A percentile compares a stretch with the other conserved stretches of the same genome.
Conservation (phyloP, 768 basidiomycete species). For the Xanthoconium stramineum region DNA sequence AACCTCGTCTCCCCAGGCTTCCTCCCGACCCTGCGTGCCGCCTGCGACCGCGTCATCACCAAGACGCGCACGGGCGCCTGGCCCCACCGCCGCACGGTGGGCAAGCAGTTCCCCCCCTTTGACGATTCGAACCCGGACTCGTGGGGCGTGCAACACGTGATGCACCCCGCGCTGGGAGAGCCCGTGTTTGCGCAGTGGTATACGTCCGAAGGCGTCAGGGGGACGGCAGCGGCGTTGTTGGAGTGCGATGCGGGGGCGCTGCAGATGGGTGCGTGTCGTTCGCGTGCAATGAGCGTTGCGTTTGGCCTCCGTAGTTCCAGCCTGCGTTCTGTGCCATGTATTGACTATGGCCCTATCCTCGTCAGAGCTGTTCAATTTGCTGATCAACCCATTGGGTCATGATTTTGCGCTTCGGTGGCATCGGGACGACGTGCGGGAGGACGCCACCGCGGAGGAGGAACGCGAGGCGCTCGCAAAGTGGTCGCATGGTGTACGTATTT, state of each 20-base stretch:
- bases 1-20: conserved; percentile 46
- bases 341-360: no score
- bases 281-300: no score
- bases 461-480: conserved; percentile 50
- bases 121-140: conserved; percentile 57
- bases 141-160: conserved; percentile 80
- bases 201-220: conserved; percentile 48
- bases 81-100: conserved; percentile 67
- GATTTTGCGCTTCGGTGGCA: conserved; percentile 79
- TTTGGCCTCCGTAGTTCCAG: no score
- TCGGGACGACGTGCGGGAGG: conserved; percentile 67
- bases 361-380: conserved; percentile 66
- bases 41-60: conserved; percentile 48
- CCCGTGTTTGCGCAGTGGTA: conserved; percentile 66
- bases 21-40: conserved; percentile 40
- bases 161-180: conserved; percentile 72
- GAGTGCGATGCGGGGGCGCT: conserved; percentile 54
- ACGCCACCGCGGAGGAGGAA: conserved; percentile 60
- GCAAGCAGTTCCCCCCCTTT: conserved; percentile 77
- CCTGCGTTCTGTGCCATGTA: no score
- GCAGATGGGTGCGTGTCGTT: conserved; percentile 63
- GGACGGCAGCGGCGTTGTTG: conserved; percentile 45
- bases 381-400: conserved; percentile 64
- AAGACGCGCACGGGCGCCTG: conserved; percentile 60
- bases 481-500: conserved; percentile 55